phyloP scores from a whole-genome alignment of 257 asterid species.

The Mitragyna speciosa region DNA sequence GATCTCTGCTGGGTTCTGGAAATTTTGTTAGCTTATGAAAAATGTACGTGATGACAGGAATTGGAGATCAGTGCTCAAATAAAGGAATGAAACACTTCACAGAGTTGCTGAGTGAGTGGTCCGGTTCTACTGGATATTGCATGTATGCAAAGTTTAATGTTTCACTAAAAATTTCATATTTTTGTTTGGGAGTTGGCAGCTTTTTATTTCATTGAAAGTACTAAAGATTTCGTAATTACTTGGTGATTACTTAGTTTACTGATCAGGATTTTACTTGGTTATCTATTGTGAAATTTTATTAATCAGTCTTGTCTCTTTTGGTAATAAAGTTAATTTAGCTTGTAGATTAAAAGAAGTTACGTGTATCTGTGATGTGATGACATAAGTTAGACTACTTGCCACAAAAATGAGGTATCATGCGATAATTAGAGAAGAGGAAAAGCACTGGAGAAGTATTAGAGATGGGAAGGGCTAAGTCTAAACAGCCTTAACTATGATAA shows the following conservation, averaged over 20 bases:
- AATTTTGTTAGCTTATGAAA: constrained; percentile 9
- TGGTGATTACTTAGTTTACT: not conserved
- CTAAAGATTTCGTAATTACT: not conserved
- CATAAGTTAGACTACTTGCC: not conserved
- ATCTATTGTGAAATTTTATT: not conserved
- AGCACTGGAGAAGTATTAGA: not conserved
- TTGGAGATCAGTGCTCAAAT: constrained; percentile 90
- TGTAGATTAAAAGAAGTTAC: not conserved
- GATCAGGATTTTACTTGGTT: not conserved
- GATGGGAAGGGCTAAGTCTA: not conserved
- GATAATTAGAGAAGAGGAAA: not conserved
- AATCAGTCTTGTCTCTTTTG: not conserved
- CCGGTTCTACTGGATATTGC: constrained; percentile 74
- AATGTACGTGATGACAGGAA: constrained; percentile 44
- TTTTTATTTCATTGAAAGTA: not conserved
- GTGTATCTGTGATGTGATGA: not conserved
- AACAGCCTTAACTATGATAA: not conserved
- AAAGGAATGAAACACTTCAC: constrained; percentile 73
- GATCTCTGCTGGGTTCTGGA: not conserved
- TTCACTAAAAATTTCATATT: not conserved
- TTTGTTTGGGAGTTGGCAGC: not conserved
- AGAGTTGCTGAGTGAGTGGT: constrained; percentile 59
- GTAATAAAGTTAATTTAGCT: not conserved
- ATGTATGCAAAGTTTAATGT: constrained; percentile 38
- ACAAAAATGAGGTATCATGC: not conserved